Evolutionary conservation across 176 grass and related monocot species (phyloP).

Genomic region (Oryza glumipatula): DNA sequence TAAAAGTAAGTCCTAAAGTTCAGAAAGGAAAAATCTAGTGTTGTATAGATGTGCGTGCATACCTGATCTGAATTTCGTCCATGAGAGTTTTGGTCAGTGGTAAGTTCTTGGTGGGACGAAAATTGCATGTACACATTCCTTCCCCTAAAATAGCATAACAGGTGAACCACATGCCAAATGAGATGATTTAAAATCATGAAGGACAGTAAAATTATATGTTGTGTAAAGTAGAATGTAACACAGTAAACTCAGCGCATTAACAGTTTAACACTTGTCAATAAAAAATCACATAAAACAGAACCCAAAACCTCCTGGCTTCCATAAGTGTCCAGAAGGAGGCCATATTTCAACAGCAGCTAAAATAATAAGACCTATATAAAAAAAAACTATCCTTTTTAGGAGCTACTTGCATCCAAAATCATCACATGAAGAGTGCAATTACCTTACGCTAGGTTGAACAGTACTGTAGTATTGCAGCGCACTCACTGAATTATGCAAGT

Average conservation of each 20-base stretch:
- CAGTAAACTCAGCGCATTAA: background rate
- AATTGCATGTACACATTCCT: conserved; percentile 98
- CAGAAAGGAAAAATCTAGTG: conserved; percentile 9
- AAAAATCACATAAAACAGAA: background rate
- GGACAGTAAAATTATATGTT: background rate
- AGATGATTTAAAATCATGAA: conserved; percentile 11
- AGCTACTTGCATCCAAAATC: conserved; percentile 4
- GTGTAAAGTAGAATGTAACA: background rate
- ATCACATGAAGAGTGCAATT: conserved; percentile 25
- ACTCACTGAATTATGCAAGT: conserved; percentile 68
- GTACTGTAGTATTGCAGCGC: conserved; percentile 85
- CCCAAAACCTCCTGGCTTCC: background rate
- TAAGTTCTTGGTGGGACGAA: conserved; percentile 97
- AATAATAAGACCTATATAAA: conserved; percentile 11
- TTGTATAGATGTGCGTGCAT: conserved; percentile 7
- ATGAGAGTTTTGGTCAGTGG: conserved; percentile 94
- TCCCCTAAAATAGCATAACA: conserved; percentile 68
- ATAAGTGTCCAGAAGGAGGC: background rate
- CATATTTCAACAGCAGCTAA: conserved; percentile 10
- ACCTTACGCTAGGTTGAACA: conserved; percentile 94
- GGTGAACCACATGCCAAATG: conserved; percentile 6
- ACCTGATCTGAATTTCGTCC: conserved; percentile 94
- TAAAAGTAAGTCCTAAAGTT: conserved; percentile 1
- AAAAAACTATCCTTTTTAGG: background rate
- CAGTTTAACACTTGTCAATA: background rate